Base-by-base conservation (phyloP, 2,329 filamentous ascomycete genomes). In the Exophiala aquamarina region DNA sequence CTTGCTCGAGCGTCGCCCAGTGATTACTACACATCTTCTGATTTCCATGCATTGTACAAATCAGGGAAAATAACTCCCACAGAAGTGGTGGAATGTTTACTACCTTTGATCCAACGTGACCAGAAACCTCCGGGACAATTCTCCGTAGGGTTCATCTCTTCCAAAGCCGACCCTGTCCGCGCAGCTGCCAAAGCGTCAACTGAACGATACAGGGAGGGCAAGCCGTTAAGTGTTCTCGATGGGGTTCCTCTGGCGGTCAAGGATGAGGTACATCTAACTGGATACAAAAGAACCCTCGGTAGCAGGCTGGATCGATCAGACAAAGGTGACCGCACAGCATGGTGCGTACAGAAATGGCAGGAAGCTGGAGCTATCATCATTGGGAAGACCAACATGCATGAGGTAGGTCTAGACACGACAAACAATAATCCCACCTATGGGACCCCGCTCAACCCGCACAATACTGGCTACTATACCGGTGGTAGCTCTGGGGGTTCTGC, bases 161-260 rank as follows among this genome's bases (percentile, higher is more conserved):
- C 76, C 33, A 78, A 84, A 44, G 75, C 75, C 7, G 79, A 87
- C 17, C 67, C 79, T 14, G 79, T 87, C 1, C 73, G 83, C 3
- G 76, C 78, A 28, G 84, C 88, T 1, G 89, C 90, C 0, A 76
- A 76, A 57, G 86, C 79, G 6, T 93, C 89, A 1, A 86, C 89
- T 0, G 73, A 79, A 61, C 76, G 90, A 36, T 95, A 86, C 66
- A 79, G 81, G 48, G 71, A 76, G 13, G 86, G 87, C 0, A 76
- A 76, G 52, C 76, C 83, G 0, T 66, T 89, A 13, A 77, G 87
- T 10, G 70, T 87, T 4, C 71, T 95, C 6, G 90, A 95, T 60
- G 90, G 90, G 10, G 81, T 95, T 1, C 90, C 89, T 0, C 79
- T 94, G 39, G 86, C 84, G 0, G 80, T 93, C 59, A 95, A 95